phyloP scores from a whole-genome alignment of 2,329 filamentous ascomycete genomes.

The Blastomyces percursus region DNA sequence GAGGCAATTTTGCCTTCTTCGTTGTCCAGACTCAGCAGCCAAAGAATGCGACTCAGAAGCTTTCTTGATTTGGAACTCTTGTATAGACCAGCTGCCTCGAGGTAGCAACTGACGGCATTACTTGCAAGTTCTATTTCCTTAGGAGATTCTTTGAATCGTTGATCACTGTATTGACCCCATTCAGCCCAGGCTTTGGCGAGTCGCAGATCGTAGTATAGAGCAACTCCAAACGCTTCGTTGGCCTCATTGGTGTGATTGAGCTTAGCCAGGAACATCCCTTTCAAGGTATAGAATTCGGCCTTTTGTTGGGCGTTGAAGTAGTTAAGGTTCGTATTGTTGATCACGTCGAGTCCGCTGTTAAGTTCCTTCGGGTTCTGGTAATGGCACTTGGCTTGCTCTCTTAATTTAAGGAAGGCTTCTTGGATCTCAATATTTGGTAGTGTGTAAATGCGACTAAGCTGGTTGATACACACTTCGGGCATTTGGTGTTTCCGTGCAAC shows the following conservation, averaged over 20 bases:
- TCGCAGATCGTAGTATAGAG: conserved; percentile 89
- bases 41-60: conserved; percentile 81
- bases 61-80: conserved; percentile 96
- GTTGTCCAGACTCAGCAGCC: conserved; percentile 90
- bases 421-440: conserved; percentile 99
- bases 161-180: conserved; percentile 97
- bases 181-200: conserved; percentile 97
- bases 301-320: conserved; percentile 96
- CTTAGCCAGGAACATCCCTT: conserved; percentile 98
- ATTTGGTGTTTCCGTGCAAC: conserved; percentile 95
- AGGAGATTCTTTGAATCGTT: conserved; percentile 86
- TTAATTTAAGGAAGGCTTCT: conserved; percentile 91
- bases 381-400: conserved; percentile 98
- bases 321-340: conserved; percentile 98
- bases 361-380: conserved; percentile 93
- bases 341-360: conserved; percentile 86
- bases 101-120: conserved; percentile 88
- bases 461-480: conserved; percentile 92
- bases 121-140: conserved; percentile 70
- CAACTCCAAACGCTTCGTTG: conserved; percentile 87
- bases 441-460: conserved; percentile 95
- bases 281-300: conserved; percentile 96
- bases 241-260: conserved; percentile 82
- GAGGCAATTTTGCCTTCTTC: conserved; percentile 68
- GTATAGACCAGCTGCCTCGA: conserved; percentile 91